Base-by-base conservation (phyloP, 371 early-diverging fungal genomes). In the Mortierella sp. region DNA sequence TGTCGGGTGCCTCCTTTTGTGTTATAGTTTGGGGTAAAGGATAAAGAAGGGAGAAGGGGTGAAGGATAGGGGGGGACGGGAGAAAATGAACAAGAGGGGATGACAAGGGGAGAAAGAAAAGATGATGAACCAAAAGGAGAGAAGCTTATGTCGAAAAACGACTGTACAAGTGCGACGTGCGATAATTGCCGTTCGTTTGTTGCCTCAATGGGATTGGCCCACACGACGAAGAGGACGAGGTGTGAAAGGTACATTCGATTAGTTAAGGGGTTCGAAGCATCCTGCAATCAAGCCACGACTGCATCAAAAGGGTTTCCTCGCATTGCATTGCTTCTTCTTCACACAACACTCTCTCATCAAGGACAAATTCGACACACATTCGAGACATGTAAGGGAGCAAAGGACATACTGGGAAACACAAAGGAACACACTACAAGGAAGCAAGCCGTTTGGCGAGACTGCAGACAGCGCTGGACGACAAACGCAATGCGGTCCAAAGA, bases 171-270 rank as follows among this genome's bases (percentile, higher is more conserved):
- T 38, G 21, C 19, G 7, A 34, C 31, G 16, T 16, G 31, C 21
- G 68, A 65, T 65, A 65, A 34, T n/a, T 21, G 38, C 42, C 24
- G 68, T 50, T 50, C 50, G 50, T 13, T 9, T 14, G 50, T 65
- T 63, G 63, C 34, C 14, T 34, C 38, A 63, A 38, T 65, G 24
- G 68, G 68, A 65, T 65, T 65, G 68, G 68, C 42, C 63, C 63
- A 34, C 63, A 63, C 63, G 31, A 28, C 34, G 4, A 8, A 16
- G 26, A n/a, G 1, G 55, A 55, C 21, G 42, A n/a, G 21, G 26
- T 0, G 55, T 38, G 42, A 38, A 14, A 26, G 14, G 60, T 28
- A 9, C 21, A 13, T 50, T 16, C 68, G 68, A 38, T 65, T 10
- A 10, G 24, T 65, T 65, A 65, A 65, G 68, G 68, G 68, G 68